phyloP scores from a whole-genome alignment of 2,329 filamentous ascomycete genomes.

The Epicoccum nigrum region DNA sequence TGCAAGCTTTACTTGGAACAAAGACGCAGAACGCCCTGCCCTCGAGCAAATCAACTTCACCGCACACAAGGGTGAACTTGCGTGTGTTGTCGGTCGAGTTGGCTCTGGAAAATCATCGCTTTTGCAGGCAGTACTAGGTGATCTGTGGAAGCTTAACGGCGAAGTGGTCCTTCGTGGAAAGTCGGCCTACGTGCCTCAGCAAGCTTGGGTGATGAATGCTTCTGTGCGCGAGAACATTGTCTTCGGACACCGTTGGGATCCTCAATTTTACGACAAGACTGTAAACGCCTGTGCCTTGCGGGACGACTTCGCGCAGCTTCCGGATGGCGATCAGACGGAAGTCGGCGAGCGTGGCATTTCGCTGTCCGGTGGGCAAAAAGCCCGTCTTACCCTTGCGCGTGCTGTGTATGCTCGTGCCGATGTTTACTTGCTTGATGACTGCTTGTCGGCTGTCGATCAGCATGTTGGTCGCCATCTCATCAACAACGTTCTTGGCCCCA shows the following conservation, averaged over 20 bases:
- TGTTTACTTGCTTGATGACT: slow-evolving; percentile 92
- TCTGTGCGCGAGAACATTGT: slow-evolving; percentile 97
- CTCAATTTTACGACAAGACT: slow-evolving; percentile 91
- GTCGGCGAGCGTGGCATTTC: slow-evolving; percentile 97
- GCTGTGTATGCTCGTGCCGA: slow-evolving; percentile 98
- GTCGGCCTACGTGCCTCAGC: slow-evolving; percentile 90
- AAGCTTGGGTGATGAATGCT: slow-evolving; percentile 96
- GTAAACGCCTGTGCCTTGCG: slow-evolving; percentile 87
- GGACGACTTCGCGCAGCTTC: slow-evolving; percentile 89
- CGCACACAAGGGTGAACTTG: slow-evolving; percentile 89
- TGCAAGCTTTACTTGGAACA: slow-evolving; percentile 94
- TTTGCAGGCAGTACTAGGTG: slow-evolving; percentile 84
- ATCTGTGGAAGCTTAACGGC: slow-evolving; percentile 88
- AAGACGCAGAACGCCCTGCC: slow-evolving; percentile 70
- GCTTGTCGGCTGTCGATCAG: slow-evolving; percentile 95
- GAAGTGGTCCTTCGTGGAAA: slow-evolving; percentile 81
- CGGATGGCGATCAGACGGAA: slow-evolving; percentile 94
- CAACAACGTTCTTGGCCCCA: slow-evolving; percentile 86
- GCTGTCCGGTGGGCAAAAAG: slow-evolving; percentile 93
- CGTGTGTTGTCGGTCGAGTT: slow-evolving; percentile 92
- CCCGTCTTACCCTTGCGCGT: slow-evolving; percentile 86
- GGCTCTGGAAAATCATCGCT: slow-evolving; percentile 94
- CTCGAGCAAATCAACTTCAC: slow-evolving; percentile 86
- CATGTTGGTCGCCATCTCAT: slow-evolving; percentile 96
- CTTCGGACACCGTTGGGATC: slow-evolving; percentile 93